Evolutionary conservation across 2,329 filamentous ascomycete species (phyloP), one percentile per base, ranked within the genome.

Genomic region (Helotiales sp.): DNA sequence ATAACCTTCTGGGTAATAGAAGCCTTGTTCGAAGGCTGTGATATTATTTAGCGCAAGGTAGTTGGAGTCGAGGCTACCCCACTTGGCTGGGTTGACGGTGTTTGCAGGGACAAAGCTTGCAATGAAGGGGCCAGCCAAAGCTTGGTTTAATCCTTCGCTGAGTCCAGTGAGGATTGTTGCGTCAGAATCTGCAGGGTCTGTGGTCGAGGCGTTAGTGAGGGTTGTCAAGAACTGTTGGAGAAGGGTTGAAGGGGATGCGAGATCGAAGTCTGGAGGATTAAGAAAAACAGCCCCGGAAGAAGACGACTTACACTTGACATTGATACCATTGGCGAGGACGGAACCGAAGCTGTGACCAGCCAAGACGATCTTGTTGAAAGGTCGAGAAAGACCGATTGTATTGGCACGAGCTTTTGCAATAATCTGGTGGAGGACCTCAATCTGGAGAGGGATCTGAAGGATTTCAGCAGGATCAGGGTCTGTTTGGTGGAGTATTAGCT

Each of bases 261-360:
- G 15, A 3, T 6, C 7, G 34, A 8, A n/a, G n/a, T n/a, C 15
- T 8, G 34, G 15, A 15, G 34, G 34, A n/a, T 38, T 40, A n/a
- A n/a, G n/a, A n/a, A n/a, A n/a, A n/a, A n/a, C n/a, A n/a, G n/a
- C n/a, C n/a, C n/a, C n/a, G n/a, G n/a, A n/a, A n/a, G n/a, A n/a
- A n/a, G 36, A 19, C 19, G 5, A 24, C 40, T 44, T 44, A 44
- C 40, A 68, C 40, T 64, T 57, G 2, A 54, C 34, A n/a, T 63
- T 64, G 12, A 70, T 47, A 6, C 47, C 44, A 54, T 67, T 66
- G n/a, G 57, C 63, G 3, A 67, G 36, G 10, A 67, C 54, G 3
- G 66, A 68, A 17, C 68, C 70, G 25, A 61, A 64, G 24, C 55
- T 64, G 51, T 70, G 67, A 6, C 70, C 70, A 12, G 64, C 67